Evolutionary conservation across 306 rosid species (phyloP).

Genomic region (Cicer bijugum): DNA sequence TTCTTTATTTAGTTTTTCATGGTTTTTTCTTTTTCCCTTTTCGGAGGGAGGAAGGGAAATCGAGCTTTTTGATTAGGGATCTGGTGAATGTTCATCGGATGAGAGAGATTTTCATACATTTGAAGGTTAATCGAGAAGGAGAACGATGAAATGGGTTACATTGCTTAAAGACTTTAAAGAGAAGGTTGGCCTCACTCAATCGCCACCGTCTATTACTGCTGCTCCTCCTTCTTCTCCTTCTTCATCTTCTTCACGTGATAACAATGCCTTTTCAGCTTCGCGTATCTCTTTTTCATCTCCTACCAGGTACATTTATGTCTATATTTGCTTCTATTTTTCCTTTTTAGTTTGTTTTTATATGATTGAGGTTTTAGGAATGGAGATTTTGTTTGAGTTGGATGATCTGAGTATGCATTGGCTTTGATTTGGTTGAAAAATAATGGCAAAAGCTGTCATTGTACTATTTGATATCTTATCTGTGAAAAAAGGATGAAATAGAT

Average conservation of each 20-base stretch:
- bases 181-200: conserved; percentile 92
- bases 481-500: not conserved
- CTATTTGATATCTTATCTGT: too few relatives aligned
- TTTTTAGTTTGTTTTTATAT: not conserved
- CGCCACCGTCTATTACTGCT: conserved; percentile 52
- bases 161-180: conserved; percentile 99
- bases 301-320: conserved; percentile 57
- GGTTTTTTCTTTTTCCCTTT: conserved; percentile 40
- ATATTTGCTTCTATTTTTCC: not conserved
- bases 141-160: conserved; percentile 97
- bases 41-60: conserved; percentile 44
- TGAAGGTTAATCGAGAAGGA: conserved; percentile 60
- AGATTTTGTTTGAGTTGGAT: conserved; percentile 29
- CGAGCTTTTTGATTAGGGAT: conserved; percentile 55
- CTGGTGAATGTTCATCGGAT: conserved; percentile 69
- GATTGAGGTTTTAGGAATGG: conserved; percentile 30
- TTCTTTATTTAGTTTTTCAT: conserved; percentile 19
- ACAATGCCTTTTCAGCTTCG: conserved; percentile 65
- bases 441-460: conserved; percentile 10
- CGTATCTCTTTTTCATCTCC: conserved; percentile 62
- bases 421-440: conserved; percentile 9
- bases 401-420: conserved; percentile 49
- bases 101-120: conserved; percentile 62
- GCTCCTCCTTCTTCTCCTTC: conserved; percentile 39
- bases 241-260: conserved; percentile 55